These are phyloP conservation scores for Halteria grandinella DNA, from an alignment of 73 alveolate genomes.

Conservation along the genomic window DNA sequence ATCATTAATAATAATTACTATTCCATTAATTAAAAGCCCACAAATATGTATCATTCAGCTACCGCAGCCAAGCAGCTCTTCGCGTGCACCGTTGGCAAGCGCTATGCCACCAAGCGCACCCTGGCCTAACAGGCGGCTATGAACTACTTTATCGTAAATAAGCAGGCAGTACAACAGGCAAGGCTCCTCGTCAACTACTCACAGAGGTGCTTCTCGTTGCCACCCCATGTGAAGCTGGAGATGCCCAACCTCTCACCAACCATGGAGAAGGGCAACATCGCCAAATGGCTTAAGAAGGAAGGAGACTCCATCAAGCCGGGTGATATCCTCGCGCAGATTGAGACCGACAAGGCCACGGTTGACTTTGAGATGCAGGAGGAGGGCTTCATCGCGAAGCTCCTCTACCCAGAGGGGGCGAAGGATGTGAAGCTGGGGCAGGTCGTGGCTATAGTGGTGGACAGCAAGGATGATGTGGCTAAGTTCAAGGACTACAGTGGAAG, in stretches of 20 bases:
- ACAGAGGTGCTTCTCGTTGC: not conserved
- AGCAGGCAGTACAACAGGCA: no score
- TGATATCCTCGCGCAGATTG: constrained; percentile 83
- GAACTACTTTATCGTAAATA: not conserved
- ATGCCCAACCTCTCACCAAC: constrained; percentile 94
- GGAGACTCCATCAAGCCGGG: constrained; percentile 87
- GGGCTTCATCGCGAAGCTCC: constrained; percentile 83
- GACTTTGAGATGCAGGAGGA: constrained; percentile 90
- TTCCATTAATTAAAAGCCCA: not conserved
- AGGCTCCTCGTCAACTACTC: not conserved
- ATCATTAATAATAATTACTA: not conserved
- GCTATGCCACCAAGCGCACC: not conserved
- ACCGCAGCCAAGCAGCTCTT: constrained; percentile 24
- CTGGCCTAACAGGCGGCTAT: not conserved
- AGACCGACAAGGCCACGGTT: constrained; percentile 93
- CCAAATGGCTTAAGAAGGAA: constrained; percentile 82
- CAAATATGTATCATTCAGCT: constrained; percentile 48
- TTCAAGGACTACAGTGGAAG: constrained; percentile 72
- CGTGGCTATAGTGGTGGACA: constrained; percentile 83
- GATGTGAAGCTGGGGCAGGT: constrained; percentile 73
- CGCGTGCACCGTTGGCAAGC: not conserved
- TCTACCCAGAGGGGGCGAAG: constrained; percentile 79
- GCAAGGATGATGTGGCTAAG: constrained; percentile 77
- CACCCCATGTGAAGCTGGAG: constrained; percentile 66
- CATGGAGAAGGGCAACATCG: constrained; percentile 89